Evolutionary conservation across 2,329 filamentous ascomycete genomes (phyloP).

Genomic region (Ustulina deusta): DNA sequence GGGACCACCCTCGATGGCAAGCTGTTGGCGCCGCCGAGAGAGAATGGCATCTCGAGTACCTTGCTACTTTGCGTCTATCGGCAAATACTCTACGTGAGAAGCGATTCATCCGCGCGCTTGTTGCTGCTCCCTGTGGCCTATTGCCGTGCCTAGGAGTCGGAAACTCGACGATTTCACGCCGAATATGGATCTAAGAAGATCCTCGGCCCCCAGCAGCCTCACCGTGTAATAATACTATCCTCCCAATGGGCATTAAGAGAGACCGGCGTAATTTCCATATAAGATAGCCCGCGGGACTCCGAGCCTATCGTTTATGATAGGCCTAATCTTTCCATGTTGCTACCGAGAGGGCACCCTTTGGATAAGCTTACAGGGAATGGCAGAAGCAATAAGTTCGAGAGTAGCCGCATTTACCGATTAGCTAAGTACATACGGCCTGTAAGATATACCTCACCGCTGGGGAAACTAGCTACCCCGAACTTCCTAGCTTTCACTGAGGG

Average conservation of each 20-base stretch:
- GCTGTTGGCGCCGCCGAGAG: constrained; percentile 12
- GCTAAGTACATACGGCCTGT: constrained; percentile 29
- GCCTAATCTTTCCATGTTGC: constrained; percentile 22
- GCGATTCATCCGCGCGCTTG: constrained; percentile 41
- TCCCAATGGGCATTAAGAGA: constrained; percentile 30
- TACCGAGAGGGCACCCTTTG: constrained; percentile 32
- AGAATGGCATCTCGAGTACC: constrained; percentile 12
- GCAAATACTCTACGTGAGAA: constrained; percentile 33
- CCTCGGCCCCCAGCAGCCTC: constrained; percentile 22
- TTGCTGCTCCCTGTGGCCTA: constrained; percentile 15
- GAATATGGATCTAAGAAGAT: constrained; percentile 28
- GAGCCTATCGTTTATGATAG: constrained; percentile 33
- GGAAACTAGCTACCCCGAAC: constrained; percentile 15
- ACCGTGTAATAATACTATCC: constrained; percentile 25
- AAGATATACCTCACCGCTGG: constrained; percentile 21
- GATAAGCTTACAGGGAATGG: constrained; percentile 33
- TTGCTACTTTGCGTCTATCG: constrained; percentile 36
- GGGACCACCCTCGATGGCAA: constrained; percentile 23
- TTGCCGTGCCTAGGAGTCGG: constrained; percentile 30
- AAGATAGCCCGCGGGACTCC: constrained; percentile 21
- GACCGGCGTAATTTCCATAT: constrained; percentile 26
- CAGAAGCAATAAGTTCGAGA: constrained; percentile 22
- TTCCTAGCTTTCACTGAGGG: constrained; percentile 21
- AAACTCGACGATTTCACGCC: constrained; percentile 24
- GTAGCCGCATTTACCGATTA: constrained; percentile 35